Percentiles rank a stretch among this genome's conserved stretches.
Conservation (phyloP, 164 flowering plant genomes). For the Annona squamosa region DNA sequence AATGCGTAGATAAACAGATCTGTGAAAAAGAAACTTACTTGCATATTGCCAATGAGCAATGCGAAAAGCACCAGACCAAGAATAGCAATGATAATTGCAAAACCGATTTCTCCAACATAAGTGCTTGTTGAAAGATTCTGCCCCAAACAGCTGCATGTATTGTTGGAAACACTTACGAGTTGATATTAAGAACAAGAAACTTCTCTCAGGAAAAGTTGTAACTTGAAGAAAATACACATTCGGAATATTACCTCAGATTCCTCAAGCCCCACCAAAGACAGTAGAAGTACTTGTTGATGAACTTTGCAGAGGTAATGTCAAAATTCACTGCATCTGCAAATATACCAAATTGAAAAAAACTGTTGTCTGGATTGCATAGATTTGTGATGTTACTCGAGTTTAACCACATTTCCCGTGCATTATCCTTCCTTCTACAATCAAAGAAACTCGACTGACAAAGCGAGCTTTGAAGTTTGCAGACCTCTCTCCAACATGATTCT, state of each 20-base stretch:
- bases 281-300: constrained; percentile 57
- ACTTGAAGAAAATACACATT: background rate
- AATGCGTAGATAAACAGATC: background rate
- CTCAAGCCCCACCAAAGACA: constrained; percentile 84
- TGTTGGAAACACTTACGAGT: background rate
- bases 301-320: constrained; percentile 29
- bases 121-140: constrained; percentile 78
- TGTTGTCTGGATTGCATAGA: constrained; percentile 31
- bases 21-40: constrained; percentile 37
- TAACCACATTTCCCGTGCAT: constrained; percentile 38
- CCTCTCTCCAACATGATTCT: constrained; percentile 55
- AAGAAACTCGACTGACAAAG: constrained; percentile 33
- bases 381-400: constrained; percentile 41
- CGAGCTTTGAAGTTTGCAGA: constrained; percentile 25
- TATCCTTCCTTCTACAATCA: constrained; percentile 25
- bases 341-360: constrained; percentile 48
- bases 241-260: constrained; percentile 43
- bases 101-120: constrained; percentile 67
- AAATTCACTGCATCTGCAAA: constrained; percentile 45
- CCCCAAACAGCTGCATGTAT: constrained; percentile 67
- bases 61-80: constrained; percentile 87
- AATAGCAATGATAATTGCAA: constrained; percentile 67
- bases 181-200: background rate
- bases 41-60: constrained; percentile 91
- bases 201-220: background rate